phyloP scores from a whole-genome alignment of 768 basidiomycete genomes.

The Podaxis carcinomalis region DNA sequence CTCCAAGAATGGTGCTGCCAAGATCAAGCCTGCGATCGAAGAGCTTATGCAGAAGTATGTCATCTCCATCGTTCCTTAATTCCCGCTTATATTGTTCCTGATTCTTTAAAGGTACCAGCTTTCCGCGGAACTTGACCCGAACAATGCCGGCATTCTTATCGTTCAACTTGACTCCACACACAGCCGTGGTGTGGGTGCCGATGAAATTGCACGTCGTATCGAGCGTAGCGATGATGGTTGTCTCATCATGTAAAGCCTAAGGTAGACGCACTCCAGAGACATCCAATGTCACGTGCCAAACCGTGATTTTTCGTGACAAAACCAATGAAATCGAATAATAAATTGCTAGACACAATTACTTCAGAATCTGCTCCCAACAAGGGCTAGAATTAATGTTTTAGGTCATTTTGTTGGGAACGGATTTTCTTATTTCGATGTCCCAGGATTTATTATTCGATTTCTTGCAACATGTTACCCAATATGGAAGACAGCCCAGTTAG shows the following conservation, averaged over 20 bases:
- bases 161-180: conserved; percentile 51
- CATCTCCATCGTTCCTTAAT: not conserved
- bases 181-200: conserved; percentile 43
- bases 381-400: too few species aligned
- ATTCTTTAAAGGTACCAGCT: conserved; percentile 56
- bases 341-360: too few species aligned
- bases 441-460: too few species aligned
- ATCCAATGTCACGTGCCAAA: too few species aligned
- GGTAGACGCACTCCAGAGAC: too few species aligned
- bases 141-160: conserved; percentile 81
- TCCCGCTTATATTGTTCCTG: not conserved
- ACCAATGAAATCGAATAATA: too few species aligned
- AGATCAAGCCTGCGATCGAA: conserved; percentile 90
- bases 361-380: too few species aligned
- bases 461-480: too few species aligned
- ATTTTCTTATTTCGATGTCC: too few species aligned
- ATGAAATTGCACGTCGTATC: conserved; percentile 53
- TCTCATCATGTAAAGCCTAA: conserved; percentile 60
- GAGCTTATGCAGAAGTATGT: conserved; percentile 77
- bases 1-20: conserved; percentile 69
- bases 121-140: conserved; percentile 68
- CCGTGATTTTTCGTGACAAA: too few species aligned
- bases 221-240: conserved; percentile 54
- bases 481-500: too few species aligned
- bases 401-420: too few species aligned